Percentiles rank a stretch among this genome's conserved stretches.
Conservation (phyloP, 192 early-diverging fungal genomes). For the Backusella tuberculispora region DNA sequence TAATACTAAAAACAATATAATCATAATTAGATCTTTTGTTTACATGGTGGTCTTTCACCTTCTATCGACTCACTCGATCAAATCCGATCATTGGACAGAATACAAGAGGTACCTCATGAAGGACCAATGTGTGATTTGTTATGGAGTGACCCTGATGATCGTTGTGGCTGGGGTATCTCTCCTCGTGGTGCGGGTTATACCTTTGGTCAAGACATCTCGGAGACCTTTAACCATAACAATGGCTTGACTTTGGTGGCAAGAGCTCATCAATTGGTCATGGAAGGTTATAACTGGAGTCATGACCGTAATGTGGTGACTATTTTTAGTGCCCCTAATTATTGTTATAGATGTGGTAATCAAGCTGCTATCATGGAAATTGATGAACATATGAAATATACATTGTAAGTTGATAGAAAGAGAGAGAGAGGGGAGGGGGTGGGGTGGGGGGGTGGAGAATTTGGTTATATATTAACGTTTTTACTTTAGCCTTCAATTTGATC, state of each 20-base stretch:
- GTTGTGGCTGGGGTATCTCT: constrained; percentile 87
- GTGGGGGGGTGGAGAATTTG: no score
- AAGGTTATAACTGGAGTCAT: constrained; percentile 99
- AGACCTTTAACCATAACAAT: constrained; percentile 94
- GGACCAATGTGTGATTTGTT: constrained; percentile 89
- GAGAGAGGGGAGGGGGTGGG: no score
- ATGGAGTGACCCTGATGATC: constrained; percentile 89
- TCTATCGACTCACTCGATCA: constrained; percentile 97
- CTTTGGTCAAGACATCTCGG: constrained; percentile 87
- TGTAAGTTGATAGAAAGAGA: no score
- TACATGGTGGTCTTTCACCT: constrained; percentile 97
- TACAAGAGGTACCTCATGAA: constrained; percentile 90
- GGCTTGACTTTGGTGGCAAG: constrained; percentile 96
- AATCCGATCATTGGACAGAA: constrained; percentile 91
- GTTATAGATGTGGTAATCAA: constrained; percentile 99
- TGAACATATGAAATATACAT: constrained; percentile 98
- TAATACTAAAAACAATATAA: no score
- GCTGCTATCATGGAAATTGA: constrained; percentile 99
- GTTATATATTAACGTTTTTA: no score
- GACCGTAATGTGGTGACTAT: constrained; percentile 99
- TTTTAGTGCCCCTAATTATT: constrained; percentile 99
- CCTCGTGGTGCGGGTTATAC: constrained; percentile 89
- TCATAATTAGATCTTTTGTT: constrained; percentile 98
- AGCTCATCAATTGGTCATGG: constrained; percentile 92
- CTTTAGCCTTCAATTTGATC: constrained; percentile 90